These are phyloP conservation scores for Globisporangium paddicum DNA, from an alignment of 352 stramenopile genomes.

Conservation along the genomic window DNA sequence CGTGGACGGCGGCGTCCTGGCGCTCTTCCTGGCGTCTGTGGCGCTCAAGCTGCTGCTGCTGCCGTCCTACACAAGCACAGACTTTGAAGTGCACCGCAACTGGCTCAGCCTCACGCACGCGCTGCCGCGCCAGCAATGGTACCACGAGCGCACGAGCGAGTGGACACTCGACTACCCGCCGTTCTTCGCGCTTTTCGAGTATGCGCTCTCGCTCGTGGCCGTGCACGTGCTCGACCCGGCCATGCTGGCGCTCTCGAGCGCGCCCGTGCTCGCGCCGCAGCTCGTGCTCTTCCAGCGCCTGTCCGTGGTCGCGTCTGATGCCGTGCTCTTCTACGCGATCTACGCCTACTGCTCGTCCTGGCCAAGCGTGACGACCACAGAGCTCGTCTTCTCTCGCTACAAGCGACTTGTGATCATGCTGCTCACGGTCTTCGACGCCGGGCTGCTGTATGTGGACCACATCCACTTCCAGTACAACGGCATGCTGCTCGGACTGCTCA, in stretches of 20 bases:
- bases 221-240: slow-evolving; percentile 34
- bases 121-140: slow-evolving; percentile 89
- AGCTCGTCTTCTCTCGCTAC: slow-evolving; percentile 49
- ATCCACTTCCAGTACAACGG: slow-evolving; percentile 99
- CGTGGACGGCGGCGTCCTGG: slow-evolving; percentile 37
- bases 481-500: slow-evolving; percentile 93
- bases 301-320: slow-evolving; percentile 90
- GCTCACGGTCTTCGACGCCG: slow-evolving; percentile 90
- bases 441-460: slow-evolving; percentile 96
- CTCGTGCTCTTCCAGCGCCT: slow-evolving; percentile 90
- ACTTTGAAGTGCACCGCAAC: slow-evolving; percentile 99
- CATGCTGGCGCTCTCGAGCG: slow-evolving; percentile 62
- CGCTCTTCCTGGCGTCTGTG: slow-evolving; percentile 47
- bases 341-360: slow-evolving; percentile 75
- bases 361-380: slow-evolving; percentile 71
- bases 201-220: slow-evolving; percentile 67
- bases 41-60: slow-evolving; percentile 88
- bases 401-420: slow-evolving; percentile 74
- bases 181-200: slow-evolving; percentile 97
- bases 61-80: slow-evolving; percentile 93
- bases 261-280: slow-evolving; percentile 46
- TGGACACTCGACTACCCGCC: slow-evolving; percentile 99
- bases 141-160: slow-evolving; percentile 93
- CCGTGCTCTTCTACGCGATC: slow-evolving; percentile 85
- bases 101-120: slow-evolving; percentile 96